Evolutionary conservation across 768 basidiomycete genomes (phyloP).

Genomic region (Sporobolomyces phaffii): DNA sequence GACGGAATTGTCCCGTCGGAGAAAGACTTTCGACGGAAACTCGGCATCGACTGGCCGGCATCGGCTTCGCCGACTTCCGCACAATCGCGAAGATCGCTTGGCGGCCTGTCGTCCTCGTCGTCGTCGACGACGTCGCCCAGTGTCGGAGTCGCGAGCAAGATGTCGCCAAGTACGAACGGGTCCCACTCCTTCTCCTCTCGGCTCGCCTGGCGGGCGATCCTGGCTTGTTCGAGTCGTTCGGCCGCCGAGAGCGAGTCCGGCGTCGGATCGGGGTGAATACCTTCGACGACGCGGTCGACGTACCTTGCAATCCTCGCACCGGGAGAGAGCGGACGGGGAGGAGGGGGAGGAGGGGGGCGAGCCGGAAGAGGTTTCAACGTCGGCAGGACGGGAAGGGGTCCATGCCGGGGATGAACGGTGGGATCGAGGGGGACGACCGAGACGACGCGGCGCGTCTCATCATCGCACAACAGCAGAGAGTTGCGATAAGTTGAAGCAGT

Average conservation of each 20-base stretch:
- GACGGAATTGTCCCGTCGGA: background rate
- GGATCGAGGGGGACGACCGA: constrained; percentile 7
- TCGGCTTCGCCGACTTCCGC: background rate
- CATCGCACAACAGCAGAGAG: constrained; percentile 12
- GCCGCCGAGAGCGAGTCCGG: background rate
- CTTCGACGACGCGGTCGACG: constrained; percentile 1
- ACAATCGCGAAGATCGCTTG: too few relatives aligned
- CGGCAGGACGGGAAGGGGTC: background rate
- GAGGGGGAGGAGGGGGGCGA: background rate
- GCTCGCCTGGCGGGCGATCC: background rate
- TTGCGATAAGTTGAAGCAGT: background rate
- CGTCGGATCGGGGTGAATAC: constrained; percentile 8
- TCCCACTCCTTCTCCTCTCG: background rate
- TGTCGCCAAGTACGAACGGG: background rate
- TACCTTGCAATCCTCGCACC: constrained; percentile 5
- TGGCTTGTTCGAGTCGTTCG: background rate
- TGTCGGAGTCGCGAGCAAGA: background rate
- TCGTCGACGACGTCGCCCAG: background rate
- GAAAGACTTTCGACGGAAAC: background rate
- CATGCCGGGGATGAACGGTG: background rate
- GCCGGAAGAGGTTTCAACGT: background rate
- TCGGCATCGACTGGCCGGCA: background rate
- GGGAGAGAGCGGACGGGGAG: background rate
- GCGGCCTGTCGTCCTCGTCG: background rate
- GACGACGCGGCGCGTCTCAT: background rate